Conservation (phyloP, 129 eudicot species). For the Helichrysum umbraculigerum region DNA sequence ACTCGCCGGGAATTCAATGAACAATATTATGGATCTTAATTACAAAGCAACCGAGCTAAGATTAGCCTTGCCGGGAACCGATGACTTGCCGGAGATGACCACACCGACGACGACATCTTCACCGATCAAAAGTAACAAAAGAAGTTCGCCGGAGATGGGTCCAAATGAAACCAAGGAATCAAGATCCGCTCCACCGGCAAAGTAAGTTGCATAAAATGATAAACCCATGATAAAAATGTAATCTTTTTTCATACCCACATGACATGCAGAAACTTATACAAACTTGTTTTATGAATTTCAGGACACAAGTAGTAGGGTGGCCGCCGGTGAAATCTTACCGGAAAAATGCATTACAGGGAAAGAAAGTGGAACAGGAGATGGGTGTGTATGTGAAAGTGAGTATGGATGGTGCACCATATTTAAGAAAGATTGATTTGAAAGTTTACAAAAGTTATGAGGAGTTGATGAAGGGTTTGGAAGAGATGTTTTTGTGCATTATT, state of each 20-base stretch:
- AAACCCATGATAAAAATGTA: not conserved
- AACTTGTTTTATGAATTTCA: constrained; percentile 30
- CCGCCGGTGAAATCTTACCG: constrained; percentile 84
- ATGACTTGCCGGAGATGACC: constrained; percentile 37
- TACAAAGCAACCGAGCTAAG: constrained; percentile 62
- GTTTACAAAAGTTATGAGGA: constrained; percentile 68
- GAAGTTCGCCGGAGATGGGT: constrained; percentile 55
- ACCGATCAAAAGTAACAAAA: constrained; percentile 44
- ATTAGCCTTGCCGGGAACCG: constrained; percentile 66
- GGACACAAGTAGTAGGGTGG: constrained; percentile 92
- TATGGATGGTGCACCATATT: constrained; percentile 91
- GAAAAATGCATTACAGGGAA: constrained; percentile 49
- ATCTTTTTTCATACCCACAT: not conserved
- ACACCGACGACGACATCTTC: constrained; percentile 22
- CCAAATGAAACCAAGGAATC: constrained; percentile 24
- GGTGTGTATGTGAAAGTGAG: constrained; percentile 82
- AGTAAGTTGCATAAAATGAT: constrained; percentile 47
- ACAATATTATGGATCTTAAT: constrained; percentile 38
- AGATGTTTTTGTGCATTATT: constrained; percentile 69
- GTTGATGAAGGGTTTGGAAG: constrained; percentile 55
- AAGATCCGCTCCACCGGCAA: constrained; percentile 46
- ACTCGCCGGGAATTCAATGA: constrained; percentile 19
- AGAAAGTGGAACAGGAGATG: constrained; percentile 46
- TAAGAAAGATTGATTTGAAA: constrained; percentile 81
- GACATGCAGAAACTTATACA: constrained; percentile 18